These are phyloP conservation scores for Vigna unguiculata DNA, from an alignment of 306 rosid genomes.

Conservation along the genomic window DNA sequence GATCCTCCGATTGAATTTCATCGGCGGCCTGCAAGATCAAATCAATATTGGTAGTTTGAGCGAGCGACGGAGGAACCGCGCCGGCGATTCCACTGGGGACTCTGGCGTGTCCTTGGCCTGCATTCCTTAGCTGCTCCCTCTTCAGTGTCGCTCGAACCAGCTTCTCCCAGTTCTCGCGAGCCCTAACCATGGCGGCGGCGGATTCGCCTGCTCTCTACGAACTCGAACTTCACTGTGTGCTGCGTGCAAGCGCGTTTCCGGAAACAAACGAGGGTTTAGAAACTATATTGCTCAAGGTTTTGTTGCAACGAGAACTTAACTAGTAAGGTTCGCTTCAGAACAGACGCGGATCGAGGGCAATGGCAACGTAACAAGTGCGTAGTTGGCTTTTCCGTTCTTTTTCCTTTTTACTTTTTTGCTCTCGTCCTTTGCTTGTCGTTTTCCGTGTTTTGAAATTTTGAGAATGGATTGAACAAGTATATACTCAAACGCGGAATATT, in stretches of 20 bases:
- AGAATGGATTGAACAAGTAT: background rate
- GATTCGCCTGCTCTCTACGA: constrained; percentile 31
- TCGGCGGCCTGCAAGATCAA: constrained; percentile 90
- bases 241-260: background rate
- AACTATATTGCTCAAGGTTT: background rate
- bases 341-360: constrained; percentile 20
- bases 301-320: constrained; percentile 1
- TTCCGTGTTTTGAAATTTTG: background rate
- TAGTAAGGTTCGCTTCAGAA: constrained; percentile 10
- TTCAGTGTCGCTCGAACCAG: constrained; percentile 81
- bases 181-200: constrained; percentile 73
- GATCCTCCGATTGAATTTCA: constrained; percentile 81
- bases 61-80: constrained; percentile 81
- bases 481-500: background rate
- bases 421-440: background rate
- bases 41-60: constrained; percentile 71
- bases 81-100: constrained; percentile 79
- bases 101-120: constrained; percentile 72
- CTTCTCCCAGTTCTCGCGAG: constrained; percentile 77
- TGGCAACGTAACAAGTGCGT: constrained; percentile 24
- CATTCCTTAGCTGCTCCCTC: constrained; percentile 72
- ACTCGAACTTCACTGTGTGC: background rate
- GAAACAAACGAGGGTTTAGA: constrained; percentile 1
- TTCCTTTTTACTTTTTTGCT: background rate
- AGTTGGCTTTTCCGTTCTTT: constrained; percentile 10